These are phyloP conservation scores for Trichosporon sp. DNA, from an alignment of 1,284 basidiomycete genomes.

Conservation along the genomic window DNA sequence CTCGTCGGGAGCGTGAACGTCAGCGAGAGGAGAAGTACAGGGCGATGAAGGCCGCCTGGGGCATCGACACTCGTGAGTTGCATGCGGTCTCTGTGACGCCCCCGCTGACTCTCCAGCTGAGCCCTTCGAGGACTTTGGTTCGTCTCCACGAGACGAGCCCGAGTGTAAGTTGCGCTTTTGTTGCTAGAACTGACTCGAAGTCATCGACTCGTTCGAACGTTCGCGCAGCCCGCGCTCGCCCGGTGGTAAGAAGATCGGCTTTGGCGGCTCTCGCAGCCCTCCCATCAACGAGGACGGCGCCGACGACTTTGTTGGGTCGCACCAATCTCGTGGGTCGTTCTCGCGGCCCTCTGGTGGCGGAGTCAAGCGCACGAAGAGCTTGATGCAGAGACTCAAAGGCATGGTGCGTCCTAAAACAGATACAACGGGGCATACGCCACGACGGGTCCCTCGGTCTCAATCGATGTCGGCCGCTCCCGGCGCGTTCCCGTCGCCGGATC, in stretches of 20 bases:
- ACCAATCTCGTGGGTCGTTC: not conserved
- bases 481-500: constrained; percentile 1
- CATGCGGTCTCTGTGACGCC: not conserved
- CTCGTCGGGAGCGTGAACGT: constrained; percentile 36
- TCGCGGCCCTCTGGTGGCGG: constrained; percentile 27
- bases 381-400: constrained; percentile 51
- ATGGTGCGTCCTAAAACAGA: constrained; percentile 45
- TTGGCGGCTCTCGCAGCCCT: constrained; percentile 14
- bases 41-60: constrained; percentile 50
- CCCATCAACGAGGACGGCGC: constrained; percentile 12
- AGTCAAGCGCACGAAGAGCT: constrained; percentile 49
- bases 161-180: not conserved
- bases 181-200: constrained; percentile 14
- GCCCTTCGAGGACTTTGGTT: constrained; percentile 49
- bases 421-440: constrained; percentile 9
- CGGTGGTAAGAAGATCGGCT: constrained; percentile 28
- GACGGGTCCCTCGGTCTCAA: constrained; percentile 15
- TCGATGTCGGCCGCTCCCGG: constrained; percentile 22
- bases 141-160: constrained; percentile 36
- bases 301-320: not conserved
- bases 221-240: constrained; percentile 30
- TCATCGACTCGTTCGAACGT: constrained; percentile 16
- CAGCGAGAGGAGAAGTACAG: constrained; percentile 45
- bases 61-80: constrained; percentile 47
- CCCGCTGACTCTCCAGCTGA: constrained; percentile 38